These are phyloP conservation scores for Schizosaccharomyces versatilis DNA, from an alignment of 1,139 yeast genomes.

Conservation along the genomic window DNA sequence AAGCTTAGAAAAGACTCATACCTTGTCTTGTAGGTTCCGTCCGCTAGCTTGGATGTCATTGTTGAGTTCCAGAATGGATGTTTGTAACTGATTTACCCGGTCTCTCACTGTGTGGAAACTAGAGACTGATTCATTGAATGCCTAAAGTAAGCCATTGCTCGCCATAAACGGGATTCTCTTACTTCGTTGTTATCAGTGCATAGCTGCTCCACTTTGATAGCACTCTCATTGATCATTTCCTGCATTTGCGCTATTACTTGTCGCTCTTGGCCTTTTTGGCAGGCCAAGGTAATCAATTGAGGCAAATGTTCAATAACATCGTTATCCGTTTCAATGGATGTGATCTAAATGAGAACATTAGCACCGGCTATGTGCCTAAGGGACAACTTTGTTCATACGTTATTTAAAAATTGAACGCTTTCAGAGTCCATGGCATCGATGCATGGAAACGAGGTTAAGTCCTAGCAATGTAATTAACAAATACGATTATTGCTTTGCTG, in stretches of 20 bases:
- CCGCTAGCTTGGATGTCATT: slow-evolving; percentile 2
- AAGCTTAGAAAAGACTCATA: neutral
- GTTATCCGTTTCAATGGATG: neutral
- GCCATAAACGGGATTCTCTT: neutral
- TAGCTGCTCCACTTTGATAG: neutral
- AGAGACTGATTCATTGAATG: neutral
- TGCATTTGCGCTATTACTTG: neutral
- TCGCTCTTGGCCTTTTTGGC: neutral
- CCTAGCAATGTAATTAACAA: no score
- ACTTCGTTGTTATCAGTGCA: slow-evolving; percentile 1
- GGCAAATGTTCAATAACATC: neutral
- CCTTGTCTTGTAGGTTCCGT: neutral
- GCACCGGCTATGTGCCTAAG: neutral
- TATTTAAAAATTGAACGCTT: neutral
- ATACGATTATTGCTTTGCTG: no score
- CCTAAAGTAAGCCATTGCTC: neutral
- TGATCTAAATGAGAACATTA: neutral
- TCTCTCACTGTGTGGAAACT: neutral
- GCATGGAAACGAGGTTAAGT: no score
- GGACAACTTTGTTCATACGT: neutral
- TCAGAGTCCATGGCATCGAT: neutral
- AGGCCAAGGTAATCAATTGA: neutral
- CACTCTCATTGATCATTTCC: neutral
- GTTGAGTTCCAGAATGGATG: neutral
- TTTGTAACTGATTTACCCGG: neutral